Percentiles rank a stretch among this genome's conserved stretches.
Evolutionary conservation across 2,329 filamentous ascomycete genomes (phyloP).

Genomic region (Akanthomyces muscarius): DNA sequence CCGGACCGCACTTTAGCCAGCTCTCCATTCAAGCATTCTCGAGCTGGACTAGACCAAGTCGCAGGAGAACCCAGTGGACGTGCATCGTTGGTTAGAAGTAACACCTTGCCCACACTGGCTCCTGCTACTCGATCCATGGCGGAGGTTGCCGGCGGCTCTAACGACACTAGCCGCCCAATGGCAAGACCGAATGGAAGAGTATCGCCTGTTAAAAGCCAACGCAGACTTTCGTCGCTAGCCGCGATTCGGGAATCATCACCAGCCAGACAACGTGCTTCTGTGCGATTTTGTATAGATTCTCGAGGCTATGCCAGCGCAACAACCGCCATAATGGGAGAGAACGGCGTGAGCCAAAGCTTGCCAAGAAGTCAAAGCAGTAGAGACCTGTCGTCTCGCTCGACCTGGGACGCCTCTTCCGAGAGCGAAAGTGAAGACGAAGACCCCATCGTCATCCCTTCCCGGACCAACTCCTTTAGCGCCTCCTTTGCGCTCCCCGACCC

Average conservation of each 20-base stretch:
- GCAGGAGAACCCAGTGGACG: slow-evolving; percentile 51
- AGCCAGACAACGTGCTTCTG: slow-evolving; percentile 48
- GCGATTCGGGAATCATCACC: slow-evolving; percentile 54
- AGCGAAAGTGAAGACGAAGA: slow-evolving; percentile 61
- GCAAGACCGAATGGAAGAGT: slow-evolving; percentile 42
- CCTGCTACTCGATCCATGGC: slow-evolving; percentile 39
- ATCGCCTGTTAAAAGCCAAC: slow-evolving; percentile 51
- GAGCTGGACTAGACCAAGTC: slow-evolving; percentile 51
- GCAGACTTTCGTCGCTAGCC: slow-evolving; percentile 47
- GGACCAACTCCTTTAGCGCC: slow-evolving; percentile 47
- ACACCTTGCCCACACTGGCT: slow-evolving; percentile 44
- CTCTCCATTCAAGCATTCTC: slow-evolving; percentile 49
- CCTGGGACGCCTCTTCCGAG: slow-evolving; percentile 44
- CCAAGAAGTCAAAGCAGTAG: slow-evolving; percentile 29
- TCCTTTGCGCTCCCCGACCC: slow-evolving; percentile 57
- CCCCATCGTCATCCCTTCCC: slow-evolving; percentile 60
- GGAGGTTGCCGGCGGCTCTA: slow-evolving; percentile 29
- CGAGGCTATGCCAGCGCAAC: slow-evolving; percentile 56
- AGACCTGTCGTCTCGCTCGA: slow-evolving; percentile 28
- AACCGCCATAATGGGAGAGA: slow-evolving; percentile 38
- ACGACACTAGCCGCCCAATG: slow-evolving; percentile 33
- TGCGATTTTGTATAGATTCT: slow-evolving; percentile 62
- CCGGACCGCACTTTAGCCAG: slow-evolving; percentile 40
- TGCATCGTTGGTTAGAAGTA: slow-evolving; percentile 36
- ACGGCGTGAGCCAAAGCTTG: slow-evolving; percentile 25